Evolutionary conservation across 1,284 basidiomycete species (phyloP).

Genomic region (Exsudoporus floridanus): DNA sequence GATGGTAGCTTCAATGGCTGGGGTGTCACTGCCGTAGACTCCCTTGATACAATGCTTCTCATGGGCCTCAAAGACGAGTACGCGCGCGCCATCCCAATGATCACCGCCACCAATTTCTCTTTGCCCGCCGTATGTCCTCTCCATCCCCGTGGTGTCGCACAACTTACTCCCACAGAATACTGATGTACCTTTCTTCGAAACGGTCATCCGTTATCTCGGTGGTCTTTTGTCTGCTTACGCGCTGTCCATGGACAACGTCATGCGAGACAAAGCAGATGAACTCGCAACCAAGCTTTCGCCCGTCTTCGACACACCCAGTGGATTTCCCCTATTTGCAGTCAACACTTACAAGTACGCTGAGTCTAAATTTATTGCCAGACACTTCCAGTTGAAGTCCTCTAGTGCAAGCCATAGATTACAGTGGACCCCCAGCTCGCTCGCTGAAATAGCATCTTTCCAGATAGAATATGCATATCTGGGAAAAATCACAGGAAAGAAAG

Average conservation of each 20-base stretch:
- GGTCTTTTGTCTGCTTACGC: constrained; percentile 83
- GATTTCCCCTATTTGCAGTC: constrained; percentile 50
- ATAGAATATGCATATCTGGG: constrained; percentile 60
- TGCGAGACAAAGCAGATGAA: constrained; percentile 52
- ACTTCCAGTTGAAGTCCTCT: background rate
- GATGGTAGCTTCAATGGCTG: constrained; percentile 72
- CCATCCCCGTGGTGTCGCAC: background rate
- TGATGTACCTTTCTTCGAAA: constrained; percentile 75
- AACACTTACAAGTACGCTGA: constrained; percentile 46
- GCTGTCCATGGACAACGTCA: constrained; percentile 49
- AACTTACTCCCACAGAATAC: constrained; percentile 28
- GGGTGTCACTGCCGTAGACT: constrained; percentile 83
- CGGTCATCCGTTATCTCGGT: constrained; percentile 84
- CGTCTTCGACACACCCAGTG: constrained; percentile 48
- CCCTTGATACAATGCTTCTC: constrained; percentile 85
- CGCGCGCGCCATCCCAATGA: constrained; percentile 65
- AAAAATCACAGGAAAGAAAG: constrained; percentile 51
- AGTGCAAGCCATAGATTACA: constrained; percentile 7
- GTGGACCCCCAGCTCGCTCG: constrained; percentile 42
- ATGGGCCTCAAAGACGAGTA: constrained; percentile 86
- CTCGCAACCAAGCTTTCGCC: constrained; percentile 52
- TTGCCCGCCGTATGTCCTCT: constrained; percentile 35
- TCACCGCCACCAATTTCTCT: constrained; percentile 66
- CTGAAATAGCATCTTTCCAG: constrained; percentile 57
- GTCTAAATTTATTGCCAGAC: background rate